Evolutionary conservation across 2,329 filamentous ascomycete genomes (phyloP).

Genomic region (Stenocarpella maydis): DNA sequence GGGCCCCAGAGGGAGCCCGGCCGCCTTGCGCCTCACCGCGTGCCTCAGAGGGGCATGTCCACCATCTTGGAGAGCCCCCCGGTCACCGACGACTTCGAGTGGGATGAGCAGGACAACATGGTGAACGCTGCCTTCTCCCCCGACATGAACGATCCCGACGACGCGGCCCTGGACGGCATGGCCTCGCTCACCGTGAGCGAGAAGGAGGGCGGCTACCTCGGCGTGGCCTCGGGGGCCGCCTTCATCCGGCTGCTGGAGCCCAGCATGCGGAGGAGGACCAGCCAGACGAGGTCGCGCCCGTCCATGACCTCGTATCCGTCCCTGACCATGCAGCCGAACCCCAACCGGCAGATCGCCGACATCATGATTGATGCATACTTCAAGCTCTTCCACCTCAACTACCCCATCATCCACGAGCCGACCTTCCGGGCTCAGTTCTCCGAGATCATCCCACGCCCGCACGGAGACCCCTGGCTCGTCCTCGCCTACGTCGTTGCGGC

Average conservation of each 20-base stretch:
- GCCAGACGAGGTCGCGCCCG: conserved; percentile 35
- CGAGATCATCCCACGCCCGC: conserved; percentile 35
- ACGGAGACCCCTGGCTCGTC: conserved; percentile 36
- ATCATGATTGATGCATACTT: conserved; percentile 52
- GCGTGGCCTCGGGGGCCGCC: conserved; percentile 54
- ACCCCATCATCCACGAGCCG: conserved; percentile 55
- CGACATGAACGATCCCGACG: conserved; percentile 39
- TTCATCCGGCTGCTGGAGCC: conserved; percentile 50
- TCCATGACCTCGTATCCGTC: conserved; percentile 33
- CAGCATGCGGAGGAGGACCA: conserved; percentile 39
- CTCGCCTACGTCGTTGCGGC: conserved; percentile 36
- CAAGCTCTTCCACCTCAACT: conserved; percentile 51
- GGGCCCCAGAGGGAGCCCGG: conserved; percentile 25
- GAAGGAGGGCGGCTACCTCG: conserved; percentile 53
- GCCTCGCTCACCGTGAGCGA: conserved; percentile 47
- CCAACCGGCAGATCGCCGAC: conserved; percentile 41
- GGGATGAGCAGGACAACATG: conserved; percentile 45
- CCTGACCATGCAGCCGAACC: conserved; percentile 43
- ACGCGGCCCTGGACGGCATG: conserved; percentile 49
- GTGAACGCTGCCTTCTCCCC: conserved; percentile 42
- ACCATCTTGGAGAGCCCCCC: conserved; percentile 45
- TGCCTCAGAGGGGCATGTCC: conserved; percentile 35
- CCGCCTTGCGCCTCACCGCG: conserved; percentile 36
- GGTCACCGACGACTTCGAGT: conserved; percentile 48
- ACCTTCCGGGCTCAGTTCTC: conserved; percentile 46